Evolutionary conservation across 2,329 filamentous ascomycete species (phyloP), one percentile per base, ranked within the genome.

Genomic region (Botryotinia convoluta): DNA sequence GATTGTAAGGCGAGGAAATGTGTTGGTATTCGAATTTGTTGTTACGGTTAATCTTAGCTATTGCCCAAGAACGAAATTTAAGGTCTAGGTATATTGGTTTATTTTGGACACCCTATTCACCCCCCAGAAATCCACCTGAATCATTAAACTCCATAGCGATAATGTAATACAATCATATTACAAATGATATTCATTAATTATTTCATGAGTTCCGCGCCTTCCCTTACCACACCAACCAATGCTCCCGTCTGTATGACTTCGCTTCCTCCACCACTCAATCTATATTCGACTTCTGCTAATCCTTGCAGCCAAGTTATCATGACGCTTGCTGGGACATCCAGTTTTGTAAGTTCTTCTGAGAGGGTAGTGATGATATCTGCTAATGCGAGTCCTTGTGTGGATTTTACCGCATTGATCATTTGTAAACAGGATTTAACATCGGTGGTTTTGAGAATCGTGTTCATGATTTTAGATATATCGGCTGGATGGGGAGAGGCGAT

Each of bases 401-500:
- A 87, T 84, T 99, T 99, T 75, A 99, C 86, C 0, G 93, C 90
- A 80, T 96, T 96, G 82, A 99, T 91, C 0, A 94, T 97, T 74
- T 89, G 91, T 68, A 99, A 86, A 80, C 95, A 98, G 48, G 93
- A 93, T 1, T 93, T 97, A 67, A 99, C 93, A 80, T 99, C 95
- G 71, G 90, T 89, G 2, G 93, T 98, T 72, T 88, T 90, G 42
- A 98, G 88, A 45, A 99, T 87, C 0, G 94, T 97, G 77, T 92
- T 88, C 77, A 95, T 87, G 71, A 99, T 98, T 78, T 92, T 90
- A 77, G 89, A 87, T 80, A 98, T 94, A 79, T 97, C 95, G 37
- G 91, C 90, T 0, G 96, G 96, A 77, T 97, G 95, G 6, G 96
- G 96, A 2, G 95, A 95, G 14, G 96, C 96, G 80, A 99, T 97